Conservation (phyloP, 140 eudicot species). For the Bidens hawaiensis region DNA sequence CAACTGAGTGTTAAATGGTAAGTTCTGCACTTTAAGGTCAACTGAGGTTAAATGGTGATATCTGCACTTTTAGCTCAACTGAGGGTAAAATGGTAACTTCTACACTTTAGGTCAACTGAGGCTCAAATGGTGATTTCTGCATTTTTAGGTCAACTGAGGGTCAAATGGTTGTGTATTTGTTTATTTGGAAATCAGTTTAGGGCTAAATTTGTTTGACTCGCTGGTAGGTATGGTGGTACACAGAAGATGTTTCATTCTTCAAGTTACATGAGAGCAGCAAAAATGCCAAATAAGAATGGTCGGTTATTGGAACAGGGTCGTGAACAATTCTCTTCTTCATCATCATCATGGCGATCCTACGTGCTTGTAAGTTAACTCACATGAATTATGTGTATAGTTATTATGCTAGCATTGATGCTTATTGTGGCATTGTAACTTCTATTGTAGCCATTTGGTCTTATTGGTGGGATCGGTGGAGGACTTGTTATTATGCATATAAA, state of each 20-base stretch:
- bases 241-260: conserved; percentile 48
- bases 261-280: conserved; percentile 40
- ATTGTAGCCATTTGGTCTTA: conserved; percentile 57
- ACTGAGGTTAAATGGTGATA: too few relatives aligned
- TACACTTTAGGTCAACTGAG: too few relatives aligned
- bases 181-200: neutral
- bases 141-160: too few relatives aligned
- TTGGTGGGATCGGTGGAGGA: conserved; percentile 62
- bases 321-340: conserved; percentile 16
- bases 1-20: too few relatives aligned
- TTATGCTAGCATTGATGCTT: neutral
- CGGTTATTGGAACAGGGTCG: conserved; percentile 21
- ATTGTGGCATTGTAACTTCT: conserved; percentile 13
- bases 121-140: too few relatives aligned
- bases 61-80: too few relatives aligned
- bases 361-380: conserved; percentile 44
- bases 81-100: too few relatives aligned
- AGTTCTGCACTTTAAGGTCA: too few relatives aligned
- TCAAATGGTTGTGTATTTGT: too few relatives aligned
- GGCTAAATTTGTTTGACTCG: neutral
- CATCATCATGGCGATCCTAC: conserved; percentile 32
- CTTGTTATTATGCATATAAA: conserved; percentile 48
- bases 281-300: conserved; percentile 16
- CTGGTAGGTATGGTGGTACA: conserved; percentile 41
- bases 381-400: neutral